phyloP scores from a whole-genome alignment of 495 filamentous ascomycete genomes.

The Daldinia caldariorum region DNA sequence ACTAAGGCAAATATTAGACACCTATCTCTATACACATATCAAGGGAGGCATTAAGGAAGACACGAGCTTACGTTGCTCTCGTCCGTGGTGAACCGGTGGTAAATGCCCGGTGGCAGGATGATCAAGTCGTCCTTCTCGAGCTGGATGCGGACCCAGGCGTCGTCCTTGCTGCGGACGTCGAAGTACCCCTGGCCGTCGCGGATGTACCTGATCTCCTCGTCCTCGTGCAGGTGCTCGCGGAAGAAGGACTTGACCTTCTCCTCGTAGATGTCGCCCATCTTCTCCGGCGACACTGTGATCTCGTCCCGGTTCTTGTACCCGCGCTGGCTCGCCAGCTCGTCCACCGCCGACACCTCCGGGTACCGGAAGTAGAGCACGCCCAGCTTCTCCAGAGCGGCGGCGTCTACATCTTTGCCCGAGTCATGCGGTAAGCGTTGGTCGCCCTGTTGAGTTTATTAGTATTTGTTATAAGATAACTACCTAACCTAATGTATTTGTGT shows the following conservation, averaged over 20 bases:
- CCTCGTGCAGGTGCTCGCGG: slow-evolving; percentile 94
- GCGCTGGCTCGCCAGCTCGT: slow-evolving; percentile 76
- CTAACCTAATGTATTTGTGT: background rate
- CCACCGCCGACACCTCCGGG: slow-evolving; percentile 69
- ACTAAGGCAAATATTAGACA: slow-evolving; percentile 62
- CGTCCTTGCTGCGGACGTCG: slow-evolving; percentile 78
- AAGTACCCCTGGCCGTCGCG: slow-evolving; percentile 91
- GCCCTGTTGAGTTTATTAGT: slow-evolving; percentile 63
- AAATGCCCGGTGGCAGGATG: slow-evolving; percentile 95
- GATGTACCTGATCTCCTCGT: slow-evolving; percentile 99
- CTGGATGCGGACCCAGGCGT: slow-evolving; percentile 86
- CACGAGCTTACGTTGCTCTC: slow-evolving; percentile 76
- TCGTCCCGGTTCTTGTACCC: slow-evolving; percentile 95
- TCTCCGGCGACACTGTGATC: slow-evolving; percentile 85
- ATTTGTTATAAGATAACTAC: background rate
- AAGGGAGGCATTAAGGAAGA: background rate
- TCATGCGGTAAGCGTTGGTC: slow-evolving; percentile 94
- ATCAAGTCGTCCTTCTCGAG: slow-evolving; percentile 78
- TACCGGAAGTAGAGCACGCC: slow-evolving; percentile 83
- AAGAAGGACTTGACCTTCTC: slow-evolving; percentile 94
- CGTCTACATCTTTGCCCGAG: slow-evolving; percentile 71
- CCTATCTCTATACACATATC: too few relatives aligned
- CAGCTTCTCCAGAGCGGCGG: slow-evolving; percentile 71
- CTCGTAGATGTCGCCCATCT: slow-evolving; percentile 88
- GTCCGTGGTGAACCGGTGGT: slow-evolving; percentile 97